Base-by-base conservation (phyloP, 2,329 filamentous ascomycete species). In the Trichoderma polysporum region DNA sequence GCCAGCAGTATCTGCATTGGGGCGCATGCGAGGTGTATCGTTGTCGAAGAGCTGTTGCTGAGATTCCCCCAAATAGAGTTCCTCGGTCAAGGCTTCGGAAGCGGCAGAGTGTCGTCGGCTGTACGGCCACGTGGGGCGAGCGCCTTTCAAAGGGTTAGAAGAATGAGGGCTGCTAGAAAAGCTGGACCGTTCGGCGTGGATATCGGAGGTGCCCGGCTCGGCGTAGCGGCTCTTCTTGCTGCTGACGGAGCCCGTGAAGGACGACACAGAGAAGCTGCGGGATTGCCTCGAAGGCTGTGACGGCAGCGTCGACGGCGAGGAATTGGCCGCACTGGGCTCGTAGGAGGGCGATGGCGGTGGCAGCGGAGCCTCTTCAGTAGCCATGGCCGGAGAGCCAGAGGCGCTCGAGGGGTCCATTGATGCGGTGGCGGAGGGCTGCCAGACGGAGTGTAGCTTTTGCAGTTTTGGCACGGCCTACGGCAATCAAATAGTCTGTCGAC, bases 91-190 rank as follows among this genome's bases (percentile, higher is more conserved):
- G 59, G 75, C 70, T 56, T 84, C 81, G 37, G 80, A 81, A 52
- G 74, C 74, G 66, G 71, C 76, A 25, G 84, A 83, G 69, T 81
- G 77, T 74, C 81, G 72, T 75, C 83, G 75, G 74, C 78, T 76
- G 73, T 80, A 75, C 70, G 81, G 69, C 71, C 78, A 77, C 49
- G 79, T 77, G 59, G 79, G 76, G 69, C 79, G 78, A 68, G 82
- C 78, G 64, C 78, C 79, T 67, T 76, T 81, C 65, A 83, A 72
- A 13, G 82, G 77, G 69, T 76, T 75, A 27, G 52, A 74, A 33
- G 84, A 82, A 66, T 87, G 84, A 45, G 88, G 87, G 66, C 71
- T 68, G 64, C 91, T 89, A 70, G 86, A 90, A 68, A 90, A 82
- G 76, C 83, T 89, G 66, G 88, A 83, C 73, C 84, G 83, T 67